phyloP scores from a whole-genome alignment of 768 basidiomycete species.

The Suillus plorans region DNA sequence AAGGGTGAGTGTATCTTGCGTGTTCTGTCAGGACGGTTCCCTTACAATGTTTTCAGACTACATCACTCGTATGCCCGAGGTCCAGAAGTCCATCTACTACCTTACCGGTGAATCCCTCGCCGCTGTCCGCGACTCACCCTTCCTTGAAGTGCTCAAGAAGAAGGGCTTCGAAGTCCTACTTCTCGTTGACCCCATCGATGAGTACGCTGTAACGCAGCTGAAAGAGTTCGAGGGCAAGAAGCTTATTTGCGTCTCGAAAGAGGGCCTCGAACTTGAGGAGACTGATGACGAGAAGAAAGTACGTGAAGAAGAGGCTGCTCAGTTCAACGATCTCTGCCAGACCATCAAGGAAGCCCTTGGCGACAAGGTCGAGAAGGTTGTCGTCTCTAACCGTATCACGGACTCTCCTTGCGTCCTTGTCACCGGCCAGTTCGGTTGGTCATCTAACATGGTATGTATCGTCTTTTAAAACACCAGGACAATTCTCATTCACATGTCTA shows the following conservation, averaged over 20 bases:
- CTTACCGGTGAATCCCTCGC: slow-evolving; percentile 97
- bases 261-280: slow-evolving; percentile 99
- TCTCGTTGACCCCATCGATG: slow-evolving; percentile 97
- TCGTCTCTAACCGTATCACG: slow-evolving; percentile 95
- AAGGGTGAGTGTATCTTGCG: slow-evolving; percentile 60
- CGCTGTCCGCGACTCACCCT: slow-evolving; percentile 89
- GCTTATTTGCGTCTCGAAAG: slow-evolving; percentile 96
- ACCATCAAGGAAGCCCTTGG: slow-evolving; percentile 98
- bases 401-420: slow-evolving; percentile 97
- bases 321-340: slow-evolving; percentile 86
- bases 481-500: slow-evolving; percentile 9
- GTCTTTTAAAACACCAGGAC: background rate
- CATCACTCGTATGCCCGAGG: slow-evolving; percentile 98
- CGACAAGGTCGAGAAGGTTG: slow-evolving; percentile 99
- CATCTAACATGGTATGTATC: slow-evolving; percentile 87
- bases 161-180: slow-evolving; percentile 98
- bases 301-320: slow-evolving; percentile 82
- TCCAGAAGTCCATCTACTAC: slow-evolving; percentile 99
- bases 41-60: slow-evolving; percentile 60
- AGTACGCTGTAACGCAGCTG: slow-evolving; percentile 97
- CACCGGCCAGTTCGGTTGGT: slow-evolving; percentile 99
- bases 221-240: slow-evolving; percentile 99
- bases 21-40: background rate
- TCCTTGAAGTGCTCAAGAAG: slow-evolving; percentile 99
- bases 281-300: slow-evolving; percentile 94